Evolutionary conservation across 306 rosid species (phyloP), one percentile per base, ranked within the genome.

Genomic region (Crotalaria pallida): DNA sequence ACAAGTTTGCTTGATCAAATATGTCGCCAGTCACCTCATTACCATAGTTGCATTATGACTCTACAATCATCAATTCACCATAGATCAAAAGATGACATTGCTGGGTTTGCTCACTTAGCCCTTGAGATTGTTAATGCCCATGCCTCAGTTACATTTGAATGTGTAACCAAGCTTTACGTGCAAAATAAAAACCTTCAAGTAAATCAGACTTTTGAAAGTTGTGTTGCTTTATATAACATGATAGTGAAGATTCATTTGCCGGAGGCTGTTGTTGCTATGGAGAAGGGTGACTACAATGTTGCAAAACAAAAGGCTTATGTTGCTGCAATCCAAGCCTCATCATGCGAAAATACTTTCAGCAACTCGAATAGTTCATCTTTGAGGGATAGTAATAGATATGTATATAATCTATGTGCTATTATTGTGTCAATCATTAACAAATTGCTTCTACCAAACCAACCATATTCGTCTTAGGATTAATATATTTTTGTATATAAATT

Each of bases 1-100:
- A 65, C 78, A 0, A 65, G 77, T 15, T 47, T 71, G 12, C 1
- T 78, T 2, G 77, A 71, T 0, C 77, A 78, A 71, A 65, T 78
- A 78, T 71, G 82, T 56, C 56, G 41, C 0, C 69, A 78, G 64
- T 78, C 82, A 13, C 57, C 63, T 8, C 40, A 78, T 64, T 71
- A 78, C 41, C 74, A 78, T 7, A 22, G 56, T 6, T 78, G 74
- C 23, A 52, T 38, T 0, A 17, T 47, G n/a, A 78, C 64, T 8
- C 18, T 78, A 48, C 12, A 56, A 34, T 71, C 82, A 65, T 64
- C 82, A 26, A 65, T 78, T 56, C 40, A 24, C 1, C 82, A 77
- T 56, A 64, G 49, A 71, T 77, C 77, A 6, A 78, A 57, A 65
- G 49, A 5, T 56, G 69, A 77, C 27, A 33, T 71, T 57, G 56